Conservation (phyloP, 371 early-diverging fungal species). For the Mortierella sp. region DNA sequence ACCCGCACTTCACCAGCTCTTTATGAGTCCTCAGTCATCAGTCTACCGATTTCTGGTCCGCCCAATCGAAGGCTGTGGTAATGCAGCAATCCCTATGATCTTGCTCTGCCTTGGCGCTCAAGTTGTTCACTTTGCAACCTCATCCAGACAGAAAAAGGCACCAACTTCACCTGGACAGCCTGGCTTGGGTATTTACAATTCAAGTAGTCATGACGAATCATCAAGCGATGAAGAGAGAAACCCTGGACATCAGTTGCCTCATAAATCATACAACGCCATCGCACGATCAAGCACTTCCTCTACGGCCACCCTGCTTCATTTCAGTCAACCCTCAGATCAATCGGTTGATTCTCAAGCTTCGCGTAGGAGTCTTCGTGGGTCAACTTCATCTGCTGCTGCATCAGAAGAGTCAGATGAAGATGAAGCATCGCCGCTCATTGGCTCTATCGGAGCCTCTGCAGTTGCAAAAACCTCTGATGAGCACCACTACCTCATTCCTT, state of each 20-base stretch:
- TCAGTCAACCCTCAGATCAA: constrained; percentile 9
- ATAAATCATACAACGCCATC: background rate
- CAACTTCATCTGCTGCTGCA: constrained; percentile 4
- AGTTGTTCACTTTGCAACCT: constrained; percentile 57
- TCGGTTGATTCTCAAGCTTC: background rate
- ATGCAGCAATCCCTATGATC: constrained; percentile 77
- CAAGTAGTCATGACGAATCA: constrained; percentile 1
- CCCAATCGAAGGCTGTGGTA: constrained; percentile 75
- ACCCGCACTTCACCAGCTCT: constrained; percentile 34
- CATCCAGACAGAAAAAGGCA: background rate
- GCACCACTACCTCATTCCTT: constrained; percentile 17
- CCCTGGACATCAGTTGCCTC: background rate
- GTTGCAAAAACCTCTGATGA: background rate
- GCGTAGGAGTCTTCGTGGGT: background rate
- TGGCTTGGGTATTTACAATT: constrained; percentile 25
- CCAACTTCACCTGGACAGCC: background rate
- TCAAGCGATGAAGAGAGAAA: constrained; percentile 32
- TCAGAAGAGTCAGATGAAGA: constrained; percentile 19
- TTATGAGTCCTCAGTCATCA: constrained; percentile 64
- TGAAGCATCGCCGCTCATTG: constrained; percentile 1
- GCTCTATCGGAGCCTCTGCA: background rate
- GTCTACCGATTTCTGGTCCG: constrained; percentile 69
- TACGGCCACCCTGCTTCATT: constrained; percentile 38
- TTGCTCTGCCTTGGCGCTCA: constrained; percentile 80
- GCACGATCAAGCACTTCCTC: constrained; percentile 37